Evolutionary conservation across 139 green algal genomes (phyloP), one percentile per base, ranked within the genome.

Genomic region (Chlorella sp.): DNA sequence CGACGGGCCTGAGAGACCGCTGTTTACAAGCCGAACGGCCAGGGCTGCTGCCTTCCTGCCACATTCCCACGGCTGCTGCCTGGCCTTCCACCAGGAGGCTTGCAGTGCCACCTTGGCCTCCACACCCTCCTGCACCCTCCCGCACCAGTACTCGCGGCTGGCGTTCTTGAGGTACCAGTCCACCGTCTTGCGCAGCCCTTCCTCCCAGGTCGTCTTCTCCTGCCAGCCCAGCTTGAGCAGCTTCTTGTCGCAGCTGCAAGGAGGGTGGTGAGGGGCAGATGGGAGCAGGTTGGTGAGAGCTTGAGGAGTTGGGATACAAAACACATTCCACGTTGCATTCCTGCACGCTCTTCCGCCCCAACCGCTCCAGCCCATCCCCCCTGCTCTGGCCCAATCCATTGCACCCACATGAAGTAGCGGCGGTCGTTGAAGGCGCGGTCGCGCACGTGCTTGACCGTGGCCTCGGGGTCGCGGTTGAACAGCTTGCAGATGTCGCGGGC

Each of bases 401-500:
- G 22, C 51, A 60, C 77, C 60, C 58, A 83, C 77, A 83, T 83
- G 77, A 83, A 83, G 84, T 88, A 88, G 44, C 85, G 60, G 81
- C 88, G 82, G 88, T 98, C 95, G 73, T 98, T 98, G 91, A 98
- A 98, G 0, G 94, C 94, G 32, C 95, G 88, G 84, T 98, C 95
- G 81, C 85, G 80, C 19, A 94, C 92, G 69, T 94, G 87, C 36
- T 80, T 75, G 60, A 92, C 83, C 43, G 92, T 91, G 67, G 84
- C 72, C 69, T 89, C 76, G 19, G 87, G 79, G 60, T 83, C 77
- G 80, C 96, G 51, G 36, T 93, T 88, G 67, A 97, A 94, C 76
- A 87, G 32, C 70, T 90, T 87, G 46, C 88, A 90, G 58, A 96
- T 94, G 83, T 95, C 90, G 1, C 69, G 28, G 0, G 92, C 94